These are phyloP conservation scores for Knufia petricola DNA, from an alignment of 2,329 filamentous ascomycete genomes.

Conservation along the genomic window DNA sequence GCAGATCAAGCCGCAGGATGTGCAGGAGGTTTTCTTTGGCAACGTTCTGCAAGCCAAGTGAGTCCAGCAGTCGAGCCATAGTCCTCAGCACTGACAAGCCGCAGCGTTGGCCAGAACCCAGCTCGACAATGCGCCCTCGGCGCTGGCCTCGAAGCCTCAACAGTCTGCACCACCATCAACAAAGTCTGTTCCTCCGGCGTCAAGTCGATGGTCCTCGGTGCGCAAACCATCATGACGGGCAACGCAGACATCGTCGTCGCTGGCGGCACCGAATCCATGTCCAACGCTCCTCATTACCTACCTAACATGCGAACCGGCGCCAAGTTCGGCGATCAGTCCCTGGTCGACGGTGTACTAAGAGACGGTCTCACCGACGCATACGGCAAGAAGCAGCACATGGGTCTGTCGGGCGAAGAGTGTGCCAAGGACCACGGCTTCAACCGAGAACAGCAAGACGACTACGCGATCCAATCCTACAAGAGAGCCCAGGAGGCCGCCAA, in stretches of 20 bases:
- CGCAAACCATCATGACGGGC: slow-evolving; percentile 95
- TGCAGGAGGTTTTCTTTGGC: slow-evolving; percentile 95
- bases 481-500: slow-evolving; percentile 81
- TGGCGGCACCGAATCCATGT: slow-evolving; percentile 96
- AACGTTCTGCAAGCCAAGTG: slow-evolving; percentile 97
- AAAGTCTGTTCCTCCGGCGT: slow-evolving; percentile 95
- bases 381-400: slow-evolving; percentile 91
- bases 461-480: slow-evolving; percentile 90
- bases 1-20: slow-evolving; percentile 74
- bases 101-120: slow-evolving; percentile 86
- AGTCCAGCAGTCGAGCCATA: slow-evolving; percentile 4
- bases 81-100: background rate
- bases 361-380: slow-evolving; percentile 93
- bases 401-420: slow-evolving; percentile 84
- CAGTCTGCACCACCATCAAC: slow-evolving; percentile 88
- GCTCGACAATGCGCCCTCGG: slow-evolving; percentile 87
- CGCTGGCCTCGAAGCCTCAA: slow-evolving; percentile 70
- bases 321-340: slow-evolving; percentile 85
- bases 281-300: slow-evolving; percentile 92
- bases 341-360: slow-evolving; percentile 86
- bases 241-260: slow-evolving; percentile 88
- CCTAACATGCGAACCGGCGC: slow-evolving; percentile 74
- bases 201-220: slow-evolving; percentile 88
- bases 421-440: slow-evolving; percentile 70
- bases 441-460: slow-evolving; percentile 84